Conservation (phyloP, 345 rosid genomes). For the Turritis glabra region DNA sequence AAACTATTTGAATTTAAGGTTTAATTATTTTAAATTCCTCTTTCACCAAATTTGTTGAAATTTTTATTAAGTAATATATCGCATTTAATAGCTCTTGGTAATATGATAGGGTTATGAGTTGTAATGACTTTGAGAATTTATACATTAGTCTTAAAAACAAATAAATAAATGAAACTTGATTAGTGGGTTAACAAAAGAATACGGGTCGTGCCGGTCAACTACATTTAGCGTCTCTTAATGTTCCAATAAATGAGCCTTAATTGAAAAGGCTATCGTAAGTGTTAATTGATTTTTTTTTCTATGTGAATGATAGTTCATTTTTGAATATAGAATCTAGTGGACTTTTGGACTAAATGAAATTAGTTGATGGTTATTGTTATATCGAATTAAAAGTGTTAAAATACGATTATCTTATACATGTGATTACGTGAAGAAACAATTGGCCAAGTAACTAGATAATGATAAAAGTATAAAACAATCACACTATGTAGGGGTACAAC, state of each 20-base stretch:
- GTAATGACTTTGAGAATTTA: conserved; percentile 9
- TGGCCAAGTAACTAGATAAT: not conserved
- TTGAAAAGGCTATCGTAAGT: conserved; percentile 20
- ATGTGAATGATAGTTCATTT: not conserved
- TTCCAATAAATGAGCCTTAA: conserved; percentile 4
- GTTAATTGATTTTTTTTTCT: not conserved
- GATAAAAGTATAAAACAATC: not conserved
- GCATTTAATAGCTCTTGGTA: conserved; percentile 18
- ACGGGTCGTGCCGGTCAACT: conserved; percentile 35
- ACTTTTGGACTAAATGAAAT: conserved; percentile 1
- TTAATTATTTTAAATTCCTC: not conserved
- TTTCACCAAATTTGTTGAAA: conserved; percentile 27
- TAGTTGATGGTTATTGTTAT: not conserved
- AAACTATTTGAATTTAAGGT: conserved; percentile 33
- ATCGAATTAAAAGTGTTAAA: not conserved
- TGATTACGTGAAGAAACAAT: too few relatives aligned
- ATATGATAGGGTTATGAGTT: conserved; percentile 6
- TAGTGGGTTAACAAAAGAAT: conserved; percentile 19
- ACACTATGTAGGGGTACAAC: not conserved
- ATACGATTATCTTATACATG: not conserved
- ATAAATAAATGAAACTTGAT: conserved; percentile 20
- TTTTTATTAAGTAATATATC: not conserved
- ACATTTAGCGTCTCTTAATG: conserved; percentile 29
- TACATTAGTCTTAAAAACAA: not conserved
- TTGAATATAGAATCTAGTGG: not conserved